Base-by-base conservation (phyloP, 169 alveolate species). In the Nephromyces sp. region DNA sequence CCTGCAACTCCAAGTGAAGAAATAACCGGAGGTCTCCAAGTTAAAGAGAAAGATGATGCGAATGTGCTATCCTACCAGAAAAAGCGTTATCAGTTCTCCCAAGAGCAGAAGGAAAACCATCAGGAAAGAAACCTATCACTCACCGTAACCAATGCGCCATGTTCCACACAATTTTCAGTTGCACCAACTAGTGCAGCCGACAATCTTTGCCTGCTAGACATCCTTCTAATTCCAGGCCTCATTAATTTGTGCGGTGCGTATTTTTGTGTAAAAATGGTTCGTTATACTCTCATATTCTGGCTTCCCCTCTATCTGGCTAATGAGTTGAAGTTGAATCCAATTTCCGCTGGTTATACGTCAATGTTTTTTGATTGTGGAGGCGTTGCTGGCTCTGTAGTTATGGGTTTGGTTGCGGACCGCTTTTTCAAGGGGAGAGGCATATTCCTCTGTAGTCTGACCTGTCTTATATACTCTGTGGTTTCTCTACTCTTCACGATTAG, bases 351-450 rank as follows among this genome's bases (percentile, higher is more conserved):
- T 2, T 78, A 62, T 57, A 69, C 74, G 43, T 74, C 77, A 8
- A 79, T 72, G 61, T 52, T 79, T 35, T 82, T 82, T 68, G 87
- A 82, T 51, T 70, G 70, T 21, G 87, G 87, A 0, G 87, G 87
- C 3, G 77, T 78, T 53, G 22, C 65, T 2, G 87, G 87, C 30
- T 75, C 83, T 22, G 73, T 82, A 22, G 72, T 79, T 34, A 76
- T 75, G 2, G 87, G 87, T 35, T 27, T 3, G 25, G 75, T 33
- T 1, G 21, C 74, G 1, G 52, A 21, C 21, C 52, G 27, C 5
- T 51, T 3, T 25, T 32, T 34, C 21, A 66, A 3, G 3, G 74
- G 35, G 6, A n/a, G 0, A 25, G 3, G 15, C 6, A 3, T 63
- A 27, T n/a, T n/a, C 3, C 21, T 63, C 6, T n/a, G 8, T n/a